Evolutionary conservation across 2,329 filamentous ascomycete genomes (phyloP).

Genomic region (Hymenoscyphus linearis): DNA sequence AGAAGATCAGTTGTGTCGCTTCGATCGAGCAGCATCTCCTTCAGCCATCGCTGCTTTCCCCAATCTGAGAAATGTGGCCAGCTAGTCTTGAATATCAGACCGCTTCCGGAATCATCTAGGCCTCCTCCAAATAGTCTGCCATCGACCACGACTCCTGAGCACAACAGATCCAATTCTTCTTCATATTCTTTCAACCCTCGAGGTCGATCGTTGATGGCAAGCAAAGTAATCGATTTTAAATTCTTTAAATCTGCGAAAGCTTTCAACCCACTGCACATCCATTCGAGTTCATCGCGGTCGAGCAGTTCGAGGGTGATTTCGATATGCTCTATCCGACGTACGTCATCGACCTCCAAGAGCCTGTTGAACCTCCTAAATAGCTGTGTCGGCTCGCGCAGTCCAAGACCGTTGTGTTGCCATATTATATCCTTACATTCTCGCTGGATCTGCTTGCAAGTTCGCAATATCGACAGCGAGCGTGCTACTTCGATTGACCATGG

Average conservation of each 20-base stretch:
- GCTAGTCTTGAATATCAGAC: constrained; percentile 24
- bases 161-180: constrained; percentile 22
- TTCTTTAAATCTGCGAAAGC: constrained; percentile 17
- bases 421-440: constrained; percentile 29
- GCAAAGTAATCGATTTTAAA: constrained; percentile 22
- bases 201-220: constrained; percentile 24
- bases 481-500: constrained; percentile 27
- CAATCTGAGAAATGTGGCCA: constrained; percentile 30
- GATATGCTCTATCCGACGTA: constrained; percentile 18
- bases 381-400: constrained; percentile 15
- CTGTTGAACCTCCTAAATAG: constrained; percentile 18
- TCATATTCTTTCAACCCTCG: constrained; percentile 24
- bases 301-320: constrained; percentile 26
- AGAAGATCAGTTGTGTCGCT: constrained; percentile 21
- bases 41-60: constrained; percentile 29
- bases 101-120: constrained; percentile 8
- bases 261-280: constrained; percentile 19
- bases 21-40: constrained; percentile 28
- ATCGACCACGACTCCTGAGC: constrained; percentile 23
- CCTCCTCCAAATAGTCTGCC: constrained; percentile 22
- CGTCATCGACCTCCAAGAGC: constrained; percentile 12
- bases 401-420: constrained; percentile 25
- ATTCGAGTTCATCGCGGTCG: constrained; percentile 29
- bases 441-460: constrained; percentile 29
- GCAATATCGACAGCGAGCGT: constrained; percentile 24